These are phyloP conservation scores for Asterionellopsis glacialis DNA, from an alignment of 108 stramenopile species.

Conservation along the genomic window DNA sequence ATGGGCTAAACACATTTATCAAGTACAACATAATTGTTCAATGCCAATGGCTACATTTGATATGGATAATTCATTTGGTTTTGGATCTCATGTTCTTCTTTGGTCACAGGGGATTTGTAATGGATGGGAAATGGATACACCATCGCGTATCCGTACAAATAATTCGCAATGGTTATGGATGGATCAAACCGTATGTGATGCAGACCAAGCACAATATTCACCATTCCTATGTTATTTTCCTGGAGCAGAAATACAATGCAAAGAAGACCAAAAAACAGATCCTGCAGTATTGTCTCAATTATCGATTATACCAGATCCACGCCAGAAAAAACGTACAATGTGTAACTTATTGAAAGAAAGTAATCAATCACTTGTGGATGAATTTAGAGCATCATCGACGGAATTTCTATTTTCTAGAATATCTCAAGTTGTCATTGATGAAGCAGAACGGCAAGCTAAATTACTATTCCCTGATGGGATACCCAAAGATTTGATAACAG, in stretches of 20 bases:
- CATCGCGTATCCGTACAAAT: constrained; percentile 13
- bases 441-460: constrained; percentile 49
- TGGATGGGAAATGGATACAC: constrained; percentile 19
- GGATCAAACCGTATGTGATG: constrained; percentile 1
- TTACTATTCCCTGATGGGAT: constrained; percentile 22
- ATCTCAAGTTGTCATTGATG: constrained; percentile 41
- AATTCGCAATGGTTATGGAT: constrained; percentile 26
- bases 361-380: neutral
- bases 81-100: constrained; percentile 40
- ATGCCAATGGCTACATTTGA: constrained; percentile 18
- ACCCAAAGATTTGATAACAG: constrained; percentile 45
- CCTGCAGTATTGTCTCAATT: neutral
- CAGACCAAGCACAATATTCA: constrained; percentile 6
- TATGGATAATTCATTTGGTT: constrained; percentile 28
- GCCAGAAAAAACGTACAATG: constrained; percentile 3
- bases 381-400: constrained; percentile 33
- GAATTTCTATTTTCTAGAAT: constrained; percentile 50
- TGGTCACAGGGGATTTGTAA: constrained; percentile 55
- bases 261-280: neutral
- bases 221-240: constrained; percentile 49
- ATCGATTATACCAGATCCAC: constrained; percentile 15
- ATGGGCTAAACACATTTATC: constrained; percentile 16
- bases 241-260: constrained; percentile 26
- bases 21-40: constrained; percentile 27
- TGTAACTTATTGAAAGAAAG: constrained; percentile 5